Conservation (phyloP, 129 eudicot species). For the Lonicera japonica region DNA sequence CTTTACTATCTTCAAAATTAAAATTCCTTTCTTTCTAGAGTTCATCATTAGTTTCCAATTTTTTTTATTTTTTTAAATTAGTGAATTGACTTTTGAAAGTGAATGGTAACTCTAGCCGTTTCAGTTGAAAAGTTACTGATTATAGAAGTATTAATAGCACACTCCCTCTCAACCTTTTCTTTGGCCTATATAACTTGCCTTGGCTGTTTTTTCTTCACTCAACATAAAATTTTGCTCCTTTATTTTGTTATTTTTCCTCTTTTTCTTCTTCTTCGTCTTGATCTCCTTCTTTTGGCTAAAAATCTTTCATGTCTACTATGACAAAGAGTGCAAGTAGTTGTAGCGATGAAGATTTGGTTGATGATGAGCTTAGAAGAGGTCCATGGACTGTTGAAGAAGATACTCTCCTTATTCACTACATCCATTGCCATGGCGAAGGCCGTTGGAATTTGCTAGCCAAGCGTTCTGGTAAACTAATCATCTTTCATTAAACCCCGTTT, state of each 20-base stretch:
- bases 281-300: too few relatives aligned
- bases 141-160: neutral
- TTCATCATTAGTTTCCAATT: too few relatives aligned
- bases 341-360: slow-evolving; percentile 21
- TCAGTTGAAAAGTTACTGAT: neutral
- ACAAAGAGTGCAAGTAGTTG: slow-evolving; percentile 1
- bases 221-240: neutral
- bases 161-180: neutral
- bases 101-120: neutral
- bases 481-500: too few relatives aligned
- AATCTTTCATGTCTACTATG: neutral
- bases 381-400: slow-evolving; percentile 65
- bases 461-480: slow-evolving; percentile 24
- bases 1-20: too few relatives aligned
- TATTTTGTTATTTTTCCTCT: too few relatives aligned
- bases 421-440: slow-evolving; percentile 48
- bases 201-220: neutral
- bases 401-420: slow-evolving; percentile 33
- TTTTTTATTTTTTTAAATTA: too few relatives aligned
- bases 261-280: too few relatives aligned
- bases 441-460: slow-evolving; percentile 55
- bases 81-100: neutral
- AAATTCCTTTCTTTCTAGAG: too few relatives aligned
- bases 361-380: slow-evolving; percentile 37
- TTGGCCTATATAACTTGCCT: neutral